Evolutionary conservation across 179 eudicot genomes (phyloP).

Genomic region (Camellia oleifera): DNA sequence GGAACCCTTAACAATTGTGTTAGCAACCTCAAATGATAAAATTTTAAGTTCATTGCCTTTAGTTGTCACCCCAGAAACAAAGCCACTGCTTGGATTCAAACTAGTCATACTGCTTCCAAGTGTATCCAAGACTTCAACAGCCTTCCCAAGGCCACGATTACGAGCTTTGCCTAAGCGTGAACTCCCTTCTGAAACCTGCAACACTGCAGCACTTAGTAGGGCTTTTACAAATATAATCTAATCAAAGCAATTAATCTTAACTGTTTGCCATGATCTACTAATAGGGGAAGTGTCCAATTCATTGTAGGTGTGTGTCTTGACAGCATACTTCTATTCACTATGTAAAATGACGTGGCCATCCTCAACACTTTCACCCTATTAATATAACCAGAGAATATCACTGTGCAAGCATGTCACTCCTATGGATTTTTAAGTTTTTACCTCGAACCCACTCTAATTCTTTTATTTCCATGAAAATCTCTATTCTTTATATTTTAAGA

Average conservation of each 20-base stretch:
- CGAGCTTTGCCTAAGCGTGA: constrained; percentile 48
- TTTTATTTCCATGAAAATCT: no score
- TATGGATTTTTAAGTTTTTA: no score
- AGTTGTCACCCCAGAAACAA: constrained; percentile 61
- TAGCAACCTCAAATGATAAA: constrained; percentile 92
- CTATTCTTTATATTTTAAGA: not conserved
- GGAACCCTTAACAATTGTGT: constrained; percentile 91
- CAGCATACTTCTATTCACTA: no score
- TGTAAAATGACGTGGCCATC: no score
- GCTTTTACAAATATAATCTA: not conserved
- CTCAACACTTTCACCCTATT: no score
- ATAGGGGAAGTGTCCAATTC: not conserved
- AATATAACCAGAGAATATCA: no score
- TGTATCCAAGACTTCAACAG: constrained; percentile 84
- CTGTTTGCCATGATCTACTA: not conserved
- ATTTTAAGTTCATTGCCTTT: constrained; percentile 63
- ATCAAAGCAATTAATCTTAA: not conserved
- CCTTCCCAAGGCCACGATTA: constrained; percentile 70
- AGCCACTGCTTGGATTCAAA: constrained; percentile 71
- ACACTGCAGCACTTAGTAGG: not conserved
- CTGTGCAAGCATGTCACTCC: no score
- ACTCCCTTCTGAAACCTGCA: constrained; percentile 66
- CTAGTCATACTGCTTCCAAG: constrained; percentile 87
- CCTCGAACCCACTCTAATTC: no score
- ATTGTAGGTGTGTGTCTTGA: no score